Conservation (phyloP, 768 basidiomycete genomes). For the Boletus subparvulus region DNA sequence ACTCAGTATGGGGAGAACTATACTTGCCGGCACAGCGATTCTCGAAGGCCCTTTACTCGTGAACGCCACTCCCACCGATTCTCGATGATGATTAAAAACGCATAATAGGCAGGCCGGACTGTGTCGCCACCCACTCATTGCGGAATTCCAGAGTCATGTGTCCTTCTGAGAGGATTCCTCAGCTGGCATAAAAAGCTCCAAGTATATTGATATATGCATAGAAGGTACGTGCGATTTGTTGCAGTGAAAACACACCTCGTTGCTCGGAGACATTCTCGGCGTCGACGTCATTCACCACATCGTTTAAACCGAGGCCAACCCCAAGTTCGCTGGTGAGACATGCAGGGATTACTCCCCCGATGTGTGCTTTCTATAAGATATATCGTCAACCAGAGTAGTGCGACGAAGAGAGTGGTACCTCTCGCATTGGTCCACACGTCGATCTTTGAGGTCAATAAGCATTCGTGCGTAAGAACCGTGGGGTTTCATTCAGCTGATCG, state of each 20-base stretch:
- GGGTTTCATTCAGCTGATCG: background rate
- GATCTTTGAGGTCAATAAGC: background rate
- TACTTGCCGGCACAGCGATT: constrained; percentile 10
- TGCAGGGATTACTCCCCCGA: background rate
- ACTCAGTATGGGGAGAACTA: background rate
- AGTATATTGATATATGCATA: background rate
- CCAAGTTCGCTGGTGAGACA: background rate
- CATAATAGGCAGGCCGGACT: too few species aligned
- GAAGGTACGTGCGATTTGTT: background rate
- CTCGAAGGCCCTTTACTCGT: background rate
- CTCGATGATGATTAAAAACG: background rate
- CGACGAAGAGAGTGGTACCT: background rate
- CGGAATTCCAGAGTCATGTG: background rate
- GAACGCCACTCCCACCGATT: constrained; percentile 5
- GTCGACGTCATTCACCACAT: background rate
- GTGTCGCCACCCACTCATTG: too few species aligned
- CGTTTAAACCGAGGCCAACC: background rate
- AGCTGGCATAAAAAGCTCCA: background rate
- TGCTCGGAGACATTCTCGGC: background rate
- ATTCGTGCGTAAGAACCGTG: background rate
- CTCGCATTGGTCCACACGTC: background rate
- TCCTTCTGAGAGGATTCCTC: background rate
- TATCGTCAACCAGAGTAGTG: background rate
- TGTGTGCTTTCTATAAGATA: background rate
- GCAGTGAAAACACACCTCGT: background rate